phyloP scores from a whole-genome alignment of 768 basidiomycete genomes.

The Pluteus cervinus region DNA sequence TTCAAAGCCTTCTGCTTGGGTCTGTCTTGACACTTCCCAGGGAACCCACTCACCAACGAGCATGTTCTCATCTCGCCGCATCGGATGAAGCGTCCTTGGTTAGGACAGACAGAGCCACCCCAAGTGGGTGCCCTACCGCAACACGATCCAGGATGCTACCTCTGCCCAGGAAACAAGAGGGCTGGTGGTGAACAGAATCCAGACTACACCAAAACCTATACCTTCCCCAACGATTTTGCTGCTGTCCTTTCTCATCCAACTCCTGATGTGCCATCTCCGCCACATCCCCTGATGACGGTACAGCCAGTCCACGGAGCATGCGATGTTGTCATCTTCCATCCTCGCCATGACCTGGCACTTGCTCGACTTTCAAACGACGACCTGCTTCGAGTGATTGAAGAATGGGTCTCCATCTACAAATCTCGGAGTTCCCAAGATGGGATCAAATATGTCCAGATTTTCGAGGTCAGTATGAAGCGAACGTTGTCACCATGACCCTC shows the following conservation, averaged over 20 bases:
- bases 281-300: conserved; percentile 56
- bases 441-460: conserved; percentile 81
- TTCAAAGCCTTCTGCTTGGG: conserved; percentile 8
- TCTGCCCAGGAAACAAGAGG: conserved; percentile 82
- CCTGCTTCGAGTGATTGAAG: conserved; percentile 58
- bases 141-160: conserved; percentile 73
- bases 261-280: conserved; percentile 42
- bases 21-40: conserved; percentile 28
- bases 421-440: conserved; percentile 56
- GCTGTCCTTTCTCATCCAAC: conserved; percentile 64
- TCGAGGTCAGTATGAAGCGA: conserved; percentile 53
- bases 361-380: conserved; percentile 55
- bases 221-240: conserved; percentile 81
- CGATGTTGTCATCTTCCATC: conserved; percentile 85
- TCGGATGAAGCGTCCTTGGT: conserved; percentile 87
- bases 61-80: conserved; percentile 85
- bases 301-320: conserved; percentile 78
- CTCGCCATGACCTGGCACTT: conserved; percentile 79
- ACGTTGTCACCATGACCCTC: conserved; percentile 5
- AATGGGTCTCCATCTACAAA: conserved; percentile 67
- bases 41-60: conserved; percentile 74
- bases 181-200: conserved; percentile 69
- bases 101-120: conserved; percentile 75
- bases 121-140: conserved; percentile 45
- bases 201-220: conserved; percentile 56